Evolutionary conservation across 2,329 filamentous ascomycete species (phyloP).

Genomic region (Mycosphaerella sp.): DNA sequence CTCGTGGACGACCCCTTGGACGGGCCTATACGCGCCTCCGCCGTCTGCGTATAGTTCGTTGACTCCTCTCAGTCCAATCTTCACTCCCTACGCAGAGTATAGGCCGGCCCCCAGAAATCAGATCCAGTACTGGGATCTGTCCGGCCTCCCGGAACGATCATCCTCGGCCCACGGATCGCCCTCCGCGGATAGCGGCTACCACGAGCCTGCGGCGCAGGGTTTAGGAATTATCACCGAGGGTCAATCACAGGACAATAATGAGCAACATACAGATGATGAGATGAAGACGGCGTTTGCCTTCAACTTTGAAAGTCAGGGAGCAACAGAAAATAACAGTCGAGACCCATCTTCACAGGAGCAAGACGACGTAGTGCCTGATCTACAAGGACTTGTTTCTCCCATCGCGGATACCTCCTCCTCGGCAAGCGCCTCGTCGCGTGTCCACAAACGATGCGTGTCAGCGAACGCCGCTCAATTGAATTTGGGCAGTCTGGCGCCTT

Average conservation of each 20-base stretch:
- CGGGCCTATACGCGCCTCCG: constrained; percentile 17
- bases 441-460: constrained; percentile 27
- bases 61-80: constrained; percentile 19
- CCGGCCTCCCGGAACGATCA: constrained; percentile 25
- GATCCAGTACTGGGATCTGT: constrained; percentile 29
- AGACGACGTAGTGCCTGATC: constrained; percentile 10
- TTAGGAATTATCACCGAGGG: constrained; percentile 4
- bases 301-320: constrained; percentile 1
- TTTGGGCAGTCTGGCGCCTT: constrained; percentile 17
- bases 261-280: constrained; percentile 26
- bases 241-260: constrained; percentile 11
- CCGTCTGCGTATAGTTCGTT: constrained; percentile 16
- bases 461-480: constrained; percentile 25
- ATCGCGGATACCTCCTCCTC: neutral
- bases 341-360: neutral
- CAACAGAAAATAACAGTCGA: neutral
- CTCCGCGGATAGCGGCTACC: constrained; percentile 27
- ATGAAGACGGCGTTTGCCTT: constrained; percentile 14
- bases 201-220: constrained; percentile 21
- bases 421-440: constrained; percentile 1
- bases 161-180: constrained; percentile 17
- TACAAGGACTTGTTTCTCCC: constrained; percentile 6
- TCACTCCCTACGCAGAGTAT: constrained; percentile 15
- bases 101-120: constrained; percentile 8
- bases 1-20: constrained; percentile 19